Percentiles rank a stretch among this genome's conserved stretches.
Evolutionary conservation across 2,329 filamentous ascomycete species (phyloP).

Genomic region (Arthrinium phaeospermum): DNA sequence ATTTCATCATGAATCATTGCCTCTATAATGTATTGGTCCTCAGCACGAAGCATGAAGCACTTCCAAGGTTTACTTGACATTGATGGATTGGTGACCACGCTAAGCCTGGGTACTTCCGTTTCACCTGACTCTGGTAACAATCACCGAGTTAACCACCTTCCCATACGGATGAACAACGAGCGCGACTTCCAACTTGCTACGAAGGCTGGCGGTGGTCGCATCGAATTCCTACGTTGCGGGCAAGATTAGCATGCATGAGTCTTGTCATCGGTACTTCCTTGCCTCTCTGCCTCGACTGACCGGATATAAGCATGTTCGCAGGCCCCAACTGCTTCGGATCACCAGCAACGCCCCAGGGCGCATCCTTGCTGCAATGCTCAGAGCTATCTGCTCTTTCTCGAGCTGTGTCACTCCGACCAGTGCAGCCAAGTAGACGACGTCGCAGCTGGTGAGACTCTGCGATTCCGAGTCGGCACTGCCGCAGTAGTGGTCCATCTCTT

Average conservation of each 20-base stretch:
- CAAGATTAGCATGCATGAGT: neutral
- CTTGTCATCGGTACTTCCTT: neutral
- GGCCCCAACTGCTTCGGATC: conserved; percentile 49
- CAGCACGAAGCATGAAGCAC: neutral
- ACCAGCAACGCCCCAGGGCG: conserved; percentile 50
- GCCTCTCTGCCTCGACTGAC: conserved; percentile 36
- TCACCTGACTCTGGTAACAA: conserved; percentile 39
- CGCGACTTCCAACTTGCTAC: conserved; percentile 44
- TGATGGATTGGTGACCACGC: neutral
- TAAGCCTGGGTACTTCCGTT: neutral
- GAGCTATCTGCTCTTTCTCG: conserved; percentile 48
- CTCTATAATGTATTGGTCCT: neutral
- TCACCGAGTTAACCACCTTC: conserved; percentile 55
- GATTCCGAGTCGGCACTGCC: conserved; percentile 37
- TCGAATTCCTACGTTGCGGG: conserved; percentile 42
- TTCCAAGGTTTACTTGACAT: neutral
- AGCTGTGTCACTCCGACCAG: conserved; percentile 50
- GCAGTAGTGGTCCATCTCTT: conserved; percentile 44
- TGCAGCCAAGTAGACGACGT: conserved; percentile 57
- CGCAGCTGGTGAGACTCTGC: conserved; percentile 40
- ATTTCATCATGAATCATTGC: neutral
- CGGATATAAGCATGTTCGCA: conserved; percentile 54
- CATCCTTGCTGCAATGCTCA: conserved; percentile 44
- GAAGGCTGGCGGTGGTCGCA: conserved; percentile 38
- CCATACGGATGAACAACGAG: conserved; percentile 54